Evolutionary conservation across 2,329 filamentous ascomycete species (phyloP).

Genomic region (Alternaria ethzedia): DNA sequence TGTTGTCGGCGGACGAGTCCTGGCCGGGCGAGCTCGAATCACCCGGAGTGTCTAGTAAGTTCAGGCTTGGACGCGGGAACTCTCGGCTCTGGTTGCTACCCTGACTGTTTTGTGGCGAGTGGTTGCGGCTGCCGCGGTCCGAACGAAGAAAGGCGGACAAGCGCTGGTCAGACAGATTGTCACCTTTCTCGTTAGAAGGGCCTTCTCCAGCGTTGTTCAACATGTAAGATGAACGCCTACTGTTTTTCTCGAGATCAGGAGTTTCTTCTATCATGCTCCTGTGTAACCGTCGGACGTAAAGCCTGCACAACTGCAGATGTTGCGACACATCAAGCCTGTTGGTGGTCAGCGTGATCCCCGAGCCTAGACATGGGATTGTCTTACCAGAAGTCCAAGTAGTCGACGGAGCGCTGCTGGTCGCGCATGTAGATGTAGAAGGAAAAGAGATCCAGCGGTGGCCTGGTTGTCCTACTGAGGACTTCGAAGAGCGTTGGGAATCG

Average conservation of each 20-base stretch:
- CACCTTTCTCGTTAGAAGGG: conserved; percentile 66
- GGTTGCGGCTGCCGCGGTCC: conserved; percentile 54
- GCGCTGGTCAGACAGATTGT: conserved; percentile 79
- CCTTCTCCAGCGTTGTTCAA: conserved; percentile 70
- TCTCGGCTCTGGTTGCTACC: conserved; percentile 62
- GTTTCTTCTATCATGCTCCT: conserved; percentile 92
- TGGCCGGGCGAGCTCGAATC: conserved; percentile 64
- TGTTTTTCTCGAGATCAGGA: conserved; percentile 84
- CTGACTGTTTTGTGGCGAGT: conserved; percentile 57
- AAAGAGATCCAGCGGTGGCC: conserved; percentile 94
- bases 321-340: conserved; percentile 97
- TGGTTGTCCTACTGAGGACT: conserved; percentile 90
- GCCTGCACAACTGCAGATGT: conserved; percentile 95
- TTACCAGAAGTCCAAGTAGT: conserved; percentile 98
- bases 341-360: conserved; percentile 28
- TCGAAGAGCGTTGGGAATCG: conserved; percentile 94
- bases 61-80: conserved; percentile 63
- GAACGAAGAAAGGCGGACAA: conserved; percentile 86
- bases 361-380: conserved; percentile 31
- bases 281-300: conserved; percentile 94
- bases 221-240: conserved; percentile 83
- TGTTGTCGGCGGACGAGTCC: conserved; percentile 41
- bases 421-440: conserved; percentile 99
- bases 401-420: conserved; percentile 95
- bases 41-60: conserved; percentile 68